Evolutionary conservation across 2,329 filamentous ascomycete genomes (phyloP).

Genomic region (Clonostachys sp.): DNA sequence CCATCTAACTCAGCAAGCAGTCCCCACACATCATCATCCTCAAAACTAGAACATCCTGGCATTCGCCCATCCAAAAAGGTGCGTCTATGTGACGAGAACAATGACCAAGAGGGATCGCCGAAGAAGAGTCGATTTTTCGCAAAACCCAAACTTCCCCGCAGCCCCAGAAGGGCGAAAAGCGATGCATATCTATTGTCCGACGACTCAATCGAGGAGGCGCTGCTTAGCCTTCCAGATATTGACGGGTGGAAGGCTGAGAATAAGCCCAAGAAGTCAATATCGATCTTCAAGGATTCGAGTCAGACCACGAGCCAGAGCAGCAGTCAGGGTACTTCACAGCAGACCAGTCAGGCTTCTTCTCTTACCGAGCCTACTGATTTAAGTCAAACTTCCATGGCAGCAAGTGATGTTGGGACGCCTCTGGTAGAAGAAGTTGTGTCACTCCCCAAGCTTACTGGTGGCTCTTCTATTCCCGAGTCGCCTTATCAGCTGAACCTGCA

Average conservation of each 20-base stretch:
- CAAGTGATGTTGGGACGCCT: not conserved
- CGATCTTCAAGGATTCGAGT: constrained; percentile 39
- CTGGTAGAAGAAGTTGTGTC: too few relatives aligned
- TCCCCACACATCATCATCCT: constrained; percentile 2
- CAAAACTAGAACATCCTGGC: constrained; percentile 12
- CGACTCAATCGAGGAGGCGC: constrained; percentile 51
- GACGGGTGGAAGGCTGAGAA: constrained; percentile 35
- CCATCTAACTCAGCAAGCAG: constrained; percentile 5
- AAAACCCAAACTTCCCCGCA: constrained; percentile 14
- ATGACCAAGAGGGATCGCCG: constrained; percentile 21
- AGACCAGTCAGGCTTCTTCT: constrained; percentile 17
- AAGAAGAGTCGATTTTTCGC: constrained; percentile 53
- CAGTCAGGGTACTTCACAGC: constrained; percentile 3
- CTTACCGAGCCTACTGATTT: constrained; percentile 4
- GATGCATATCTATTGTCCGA: constrained; percentile 48
- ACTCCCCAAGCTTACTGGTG: not conserved
- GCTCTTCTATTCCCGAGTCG: not conserved
- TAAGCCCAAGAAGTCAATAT: constrained; percentile 28
- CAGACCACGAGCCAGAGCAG: constrained; percentile 9
- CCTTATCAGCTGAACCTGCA: constrained; percentile 11
- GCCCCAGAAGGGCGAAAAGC: constrained; percentile 20
- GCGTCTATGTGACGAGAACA: constrained; percentile 43
- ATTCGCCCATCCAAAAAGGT: constrained; percentile 50
- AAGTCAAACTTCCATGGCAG: not conserved
- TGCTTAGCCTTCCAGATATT: constrained; percentile 45